Evolutionary conservation across 768 basidiomycete species (phyloP).

Genomic region (Mycena chlorophos): DNA sequence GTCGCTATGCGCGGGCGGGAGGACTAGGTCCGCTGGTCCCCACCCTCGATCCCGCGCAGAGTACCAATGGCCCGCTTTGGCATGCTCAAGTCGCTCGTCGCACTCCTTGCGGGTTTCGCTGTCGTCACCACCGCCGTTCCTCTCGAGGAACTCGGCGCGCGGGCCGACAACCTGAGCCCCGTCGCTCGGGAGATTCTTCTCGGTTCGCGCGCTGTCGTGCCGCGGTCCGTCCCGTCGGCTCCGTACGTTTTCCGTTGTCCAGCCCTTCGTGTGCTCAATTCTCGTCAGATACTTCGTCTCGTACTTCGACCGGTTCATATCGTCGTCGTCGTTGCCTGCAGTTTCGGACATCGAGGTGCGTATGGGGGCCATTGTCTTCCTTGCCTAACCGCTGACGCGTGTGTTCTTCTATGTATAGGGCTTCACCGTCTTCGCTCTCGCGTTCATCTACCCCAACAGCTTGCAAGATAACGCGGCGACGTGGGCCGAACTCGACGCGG

Average conservation of each 20-base stretch:
- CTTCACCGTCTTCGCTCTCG: conserved; percentile 17
- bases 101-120: conserved; percentile 5
- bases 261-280: too few species aligned
- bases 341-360: background rate
- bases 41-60: too few species aligned
- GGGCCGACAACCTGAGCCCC: conserved; percentile 14
- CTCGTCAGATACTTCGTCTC: conserved; percentile 8
- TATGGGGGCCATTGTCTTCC: background rate
- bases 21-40: too few species aligned
- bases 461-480: conserved; percentile 13
- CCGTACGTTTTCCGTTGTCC: too few species aligned
- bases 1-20: too few species aligned
- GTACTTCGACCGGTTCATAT: conserved; percentile 18
- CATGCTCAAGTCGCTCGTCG: conserved; percentile 16
- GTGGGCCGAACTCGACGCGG: conserved; percentile 12
- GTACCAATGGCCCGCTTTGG: conserved; percentile 13
- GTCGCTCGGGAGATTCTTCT: conserved; percentile 13
- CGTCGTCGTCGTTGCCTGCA: conserved; percentile 10
- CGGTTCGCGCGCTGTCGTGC: conserved; percentile 11
- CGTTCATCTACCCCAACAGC: conserved; percentile 14
- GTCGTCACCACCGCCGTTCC: conserved; percentile 9
- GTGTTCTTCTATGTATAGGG: conserved; percentile 14
- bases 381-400: background rate
- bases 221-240: too few species aligned
- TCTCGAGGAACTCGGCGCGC: conserved; percentile 7